phyloP scores from a whole-genome alignment of 768 basidiomycete species.

The Termitomyces sp. region DNA sequence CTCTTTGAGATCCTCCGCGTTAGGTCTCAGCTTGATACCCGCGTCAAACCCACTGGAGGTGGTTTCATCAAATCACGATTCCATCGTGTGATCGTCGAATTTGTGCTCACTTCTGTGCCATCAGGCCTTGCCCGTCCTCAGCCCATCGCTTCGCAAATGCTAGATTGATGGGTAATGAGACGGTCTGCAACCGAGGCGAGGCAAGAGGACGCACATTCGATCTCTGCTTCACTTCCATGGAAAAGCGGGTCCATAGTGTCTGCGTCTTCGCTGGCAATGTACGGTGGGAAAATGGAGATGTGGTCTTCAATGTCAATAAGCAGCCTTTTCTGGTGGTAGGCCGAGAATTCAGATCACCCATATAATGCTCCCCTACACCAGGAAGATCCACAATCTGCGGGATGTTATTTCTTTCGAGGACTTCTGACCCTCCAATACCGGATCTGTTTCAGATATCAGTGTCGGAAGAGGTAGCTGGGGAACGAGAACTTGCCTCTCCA shows the following conservation, averaged over 20 bases:
- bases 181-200: not conserved
- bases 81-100: no score
- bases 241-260: conserved; percentile 46
- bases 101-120: conserved; percentile 43
- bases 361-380: conserved; percentile 70
- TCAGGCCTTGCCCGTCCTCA: conserved; percentile 19
- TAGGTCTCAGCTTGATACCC: conserved; percentile 53
- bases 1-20: conserved; percentile 37
- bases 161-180: not conserved
- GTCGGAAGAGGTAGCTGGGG: not conserved
- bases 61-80: not conserved
- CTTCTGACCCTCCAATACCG: conserved; percentile 54
- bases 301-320: conserved; percentile 33
- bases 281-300: conserved; percentile 29
- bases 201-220: conserved; percentile 30
- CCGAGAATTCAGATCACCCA: conserved; percentile 28
- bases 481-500: conserved; percentile 34
- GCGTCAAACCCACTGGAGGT: conserved; percentile 41
- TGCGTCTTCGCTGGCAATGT: conserved; percentile 37
- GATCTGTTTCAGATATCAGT: conserved; percentile 28
- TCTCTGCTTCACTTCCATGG: conserved; percentile 29
- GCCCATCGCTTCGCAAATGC: conserved; percentile 14
- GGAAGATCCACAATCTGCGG: conserved; percentile 57
- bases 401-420: conserved; percentile 46
- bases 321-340: not conserved